Base-by-base conservation (phyloP, 2,329 filamentous ascomycete genomes). In the Fusarium nanum region DNA sequence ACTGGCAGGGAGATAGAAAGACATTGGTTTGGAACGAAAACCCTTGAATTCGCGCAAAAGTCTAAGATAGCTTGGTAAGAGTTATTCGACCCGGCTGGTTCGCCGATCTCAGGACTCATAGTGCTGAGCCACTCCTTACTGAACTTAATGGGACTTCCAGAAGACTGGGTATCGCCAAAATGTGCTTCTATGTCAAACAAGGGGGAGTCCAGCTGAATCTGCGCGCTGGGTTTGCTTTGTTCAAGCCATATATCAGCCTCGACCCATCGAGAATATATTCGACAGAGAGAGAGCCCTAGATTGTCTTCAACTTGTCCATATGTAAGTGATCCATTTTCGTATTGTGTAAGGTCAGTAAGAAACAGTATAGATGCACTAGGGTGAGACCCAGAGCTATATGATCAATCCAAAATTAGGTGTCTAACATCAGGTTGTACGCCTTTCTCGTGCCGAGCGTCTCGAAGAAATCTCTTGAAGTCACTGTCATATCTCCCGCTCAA, bases 351-450 rank as follows among this genome's bases (percentile, higher is more conserved):
- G n/a, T n/a, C n/a, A n/a, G n/a, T n/a, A n/a, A 16, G 32, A 18
- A 34, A 34, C 8, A 34, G 9, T 37, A 37, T n/a, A 6, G 18
- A 37, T 37, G 34, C 18, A 1, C 34, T 37, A 2, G 18, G 34
- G 5, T 16, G 18, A 7, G 5, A 37, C 9, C 1, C 34, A 1
- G 18, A 37, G 5, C 18, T 11, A 3, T n/a, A 0, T 10, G 9
- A n/a, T 1, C 16, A 4, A n/a, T 37, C 0, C 2, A n/a, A 6
- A 11, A 37, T 1, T 0, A 37, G 9, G 34, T 37, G 0, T 37
- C 1, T 0, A 18, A 11, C 34, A 2, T 37, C 9, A n/a, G 34
- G 16, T 2, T 11, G 1, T 37, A 10, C 5, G 6, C 2, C 9
- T 6, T 37, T 18, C 0, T 1, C 6, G 2, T 18, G 32, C 5